Evolutionary conservation across 768 basidiomycete genomes (phyloP).

Genomic region (Tylopilus cervinicoccineus): DNA sequence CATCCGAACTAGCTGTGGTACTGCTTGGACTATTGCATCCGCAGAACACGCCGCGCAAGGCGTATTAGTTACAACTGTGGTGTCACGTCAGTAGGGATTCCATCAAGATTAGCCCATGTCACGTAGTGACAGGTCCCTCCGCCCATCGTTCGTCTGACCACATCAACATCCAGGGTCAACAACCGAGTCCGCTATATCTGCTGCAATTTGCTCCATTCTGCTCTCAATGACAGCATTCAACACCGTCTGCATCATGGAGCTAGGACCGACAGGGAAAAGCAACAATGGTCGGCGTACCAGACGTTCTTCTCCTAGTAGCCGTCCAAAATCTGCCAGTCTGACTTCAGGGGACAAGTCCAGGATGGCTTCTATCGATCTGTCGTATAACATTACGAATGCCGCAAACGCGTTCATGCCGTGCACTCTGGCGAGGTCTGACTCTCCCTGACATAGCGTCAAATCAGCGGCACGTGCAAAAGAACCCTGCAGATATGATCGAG

Average conservation of each 20-base stretch:
- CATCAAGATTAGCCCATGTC: constrained; percentile 23
- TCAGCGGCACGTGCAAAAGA: constrained; percentile 12
- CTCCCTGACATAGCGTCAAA: constrained; percentile 43
- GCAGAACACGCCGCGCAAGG: constrained; percentile 13
- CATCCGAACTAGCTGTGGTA: constrained; percentile 15
- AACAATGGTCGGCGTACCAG: constrained; percentile 41
- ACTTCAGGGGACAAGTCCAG: constrained; percentile 47
- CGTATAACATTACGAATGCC: constrained; percentile 58
- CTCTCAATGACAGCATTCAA: constrained; percentile 37
- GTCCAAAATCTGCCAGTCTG: constrained; percentile 43
- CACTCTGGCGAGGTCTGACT: constrained; percentile 50
- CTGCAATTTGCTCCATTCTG: constrained; percentile 29
- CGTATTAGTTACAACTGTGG: constrained; percentile 24
- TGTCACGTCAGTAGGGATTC: constrained; percentile 27
- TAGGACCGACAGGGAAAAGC: constrained; percentile 5
- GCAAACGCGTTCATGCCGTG: constrained; percentile 70
- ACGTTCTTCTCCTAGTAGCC: constrained; percentile 45
- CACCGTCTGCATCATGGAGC: constrained; percentile 21
- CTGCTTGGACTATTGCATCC: constrained; percentile 19
- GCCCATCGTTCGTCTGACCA: constrained; percentile 3
- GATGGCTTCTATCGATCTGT: constrained; percentile 51
- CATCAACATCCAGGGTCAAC: constrained; percentile 13
- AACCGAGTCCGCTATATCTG: constrained; percentile 9
- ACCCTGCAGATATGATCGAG: constrained; percentile 9
- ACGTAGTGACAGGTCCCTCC: constrained; percentile 3